Conservation (phyloP, 179 eudicot species). For the Corrigiola litoralis region DNA sequence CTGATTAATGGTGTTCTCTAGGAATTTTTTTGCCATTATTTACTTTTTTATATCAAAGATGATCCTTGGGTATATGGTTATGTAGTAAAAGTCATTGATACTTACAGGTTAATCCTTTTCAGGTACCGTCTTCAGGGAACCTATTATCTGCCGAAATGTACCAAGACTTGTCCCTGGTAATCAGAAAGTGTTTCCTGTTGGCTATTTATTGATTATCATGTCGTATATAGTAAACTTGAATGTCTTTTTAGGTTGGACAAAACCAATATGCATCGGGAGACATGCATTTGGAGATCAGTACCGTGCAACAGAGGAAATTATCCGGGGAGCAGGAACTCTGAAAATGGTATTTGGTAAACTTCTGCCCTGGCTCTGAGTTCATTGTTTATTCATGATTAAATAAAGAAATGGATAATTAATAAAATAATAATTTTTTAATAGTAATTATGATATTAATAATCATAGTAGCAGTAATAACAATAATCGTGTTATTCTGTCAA, state of each 20-base stretch:
- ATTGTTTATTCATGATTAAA: background rate
- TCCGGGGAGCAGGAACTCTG: constrained; percentile 89
- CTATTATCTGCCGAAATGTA: constrained; percentile 86
- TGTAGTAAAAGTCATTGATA: too few species aligned
- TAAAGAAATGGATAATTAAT: too few species aligned
- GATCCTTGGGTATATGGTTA: too few species aligned
- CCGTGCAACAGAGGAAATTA: constrained; percentile 84
- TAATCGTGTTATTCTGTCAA: too few species aligned
- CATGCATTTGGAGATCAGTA: constrained; percentile 99
- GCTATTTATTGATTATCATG: too few species aligned
- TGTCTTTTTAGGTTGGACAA: constrained; percentile 98
- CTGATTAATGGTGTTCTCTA: background rate
- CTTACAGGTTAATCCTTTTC: constrained; percentile 24
- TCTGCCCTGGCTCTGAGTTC: background rate
- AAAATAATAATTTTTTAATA: too few species aligned
- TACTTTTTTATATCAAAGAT: too few species aligned
- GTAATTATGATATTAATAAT: too few species aligned
- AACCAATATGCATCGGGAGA: constrained; percentile 97
- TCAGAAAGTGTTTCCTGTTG: too few species aligned
- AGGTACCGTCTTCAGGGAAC: constrained; percentile 99
- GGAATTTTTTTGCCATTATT: background rate
- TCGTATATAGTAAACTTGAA: too few species aligned
- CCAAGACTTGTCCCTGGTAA: constrained; percentile 92
- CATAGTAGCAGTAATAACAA: too few species aligned
- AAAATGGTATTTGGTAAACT: constrained; percentile 85